Evolutionary conservation across 306 rosid species (phyloP).

Genomic region (Vicia faba): DNA sequence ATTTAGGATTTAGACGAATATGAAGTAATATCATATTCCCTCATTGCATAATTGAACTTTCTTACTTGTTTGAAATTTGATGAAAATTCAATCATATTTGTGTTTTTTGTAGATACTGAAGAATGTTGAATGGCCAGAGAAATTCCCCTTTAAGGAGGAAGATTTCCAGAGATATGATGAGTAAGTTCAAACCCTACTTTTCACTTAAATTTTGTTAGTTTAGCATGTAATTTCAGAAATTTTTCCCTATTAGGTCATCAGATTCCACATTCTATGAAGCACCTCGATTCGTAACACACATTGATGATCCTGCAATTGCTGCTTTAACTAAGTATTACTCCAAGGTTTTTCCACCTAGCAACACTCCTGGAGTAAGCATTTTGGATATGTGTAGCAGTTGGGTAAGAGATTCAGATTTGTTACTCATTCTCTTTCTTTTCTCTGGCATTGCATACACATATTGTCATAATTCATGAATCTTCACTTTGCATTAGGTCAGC

Average conservation of each 20-base stretch:
- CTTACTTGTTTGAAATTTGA: slow-evolving; percentile 11
- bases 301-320: slow-evolving; percentile 78
- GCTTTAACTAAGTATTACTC: slow-evolving; percentile 76
- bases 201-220: neutral
- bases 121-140: slow-evolving; percentile 75
- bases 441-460: slow-evolving; percentile 1
- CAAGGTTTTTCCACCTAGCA: slow-evolving; percentile 67
- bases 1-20: too few species aligned
- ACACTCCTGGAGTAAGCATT: slow-evolving; percentile 69
- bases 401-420: slow-evolving; percentile 50
- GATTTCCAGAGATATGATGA: slow-evolving; percentile 83
- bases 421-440: slow-evolving; percentile 17
- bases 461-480: slow-evolving; percentile 8
- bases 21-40: too few species aligned
- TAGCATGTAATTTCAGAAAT: slow-evolving; percentile 5
- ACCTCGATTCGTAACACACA: slow-evolving; percentile 86
- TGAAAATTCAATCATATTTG: neutral
- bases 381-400: slow-evolving; percentile 91
- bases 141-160: slow-evolving; percentile 75
- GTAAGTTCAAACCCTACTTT: slow-evolving; percentile 36
- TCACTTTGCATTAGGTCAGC: slow-evolving; percentile 63
- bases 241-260: slow-evolving; percentile 50
- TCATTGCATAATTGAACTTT: too few species aligned
- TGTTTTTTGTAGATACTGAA: slow-evolving; percentile 54
- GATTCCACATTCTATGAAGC: slow-evolving; percentile 71